Evolutionary conservation across 768 basidiomycete species (phyloP).

Genomic region (Dioszegia crocea): DNA sequence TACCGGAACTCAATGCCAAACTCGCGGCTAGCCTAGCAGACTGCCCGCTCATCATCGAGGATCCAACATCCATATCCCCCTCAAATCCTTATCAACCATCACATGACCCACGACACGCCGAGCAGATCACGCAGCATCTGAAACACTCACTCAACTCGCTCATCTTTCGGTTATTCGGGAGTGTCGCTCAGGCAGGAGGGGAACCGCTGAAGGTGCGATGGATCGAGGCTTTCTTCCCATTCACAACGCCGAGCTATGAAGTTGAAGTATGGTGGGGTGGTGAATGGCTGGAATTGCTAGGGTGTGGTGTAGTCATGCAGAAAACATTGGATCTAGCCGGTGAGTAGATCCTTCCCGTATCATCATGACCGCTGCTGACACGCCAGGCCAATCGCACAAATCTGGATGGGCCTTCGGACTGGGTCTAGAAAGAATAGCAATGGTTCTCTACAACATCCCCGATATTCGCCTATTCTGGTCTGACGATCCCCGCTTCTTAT

Average conservation of each 20-base stretch:
- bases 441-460: slow-evolving; percentile 94
- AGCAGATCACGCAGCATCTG: slow-evolving; percentile 73
- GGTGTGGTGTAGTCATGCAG: slow-evolving; percentile 86
- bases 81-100: slow-evolving; percentile 74
- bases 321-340: slow-evolving; percentile 81
- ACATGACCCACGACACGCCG: slow-evolving; percentile 71
- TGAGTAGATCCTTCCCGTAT: slow-evolving; percentile 52
- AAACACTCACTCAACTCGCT: slow-evolving; percentile 85
- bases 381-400: slow-evolving; percentile 54
- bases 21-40: slow-evolving; percentile 61
- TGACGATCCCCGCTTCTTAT: slow-evolving; percentile 73
- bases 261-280: slow-evolving; percentile 95
- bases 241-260: slow-evolving; percentile 95
- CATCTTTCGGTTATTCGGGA: slow-evolving; percentile 74
- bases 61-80: slow-evolving; percentile 67
- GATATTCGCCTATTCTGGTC: slow-evolving; percentile 99
- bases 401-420: slow-evolving; percentile 95
- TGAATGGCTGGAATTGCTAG: slow-evolving; percentile 94
- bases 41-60: slow-evolving; percentile 80
- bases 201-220: slow-evolving; percentile 84
- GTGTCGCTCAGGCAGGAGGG: slow-evolving; percentile 54
- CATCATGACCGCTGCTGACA: slow-evolving; percentile 57
- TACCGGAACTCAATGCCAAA: slow-evolving; percentile 67
- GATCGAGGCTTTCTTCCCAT: slow-evolving; percentile 98
- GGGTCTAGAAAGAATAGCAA: slow-evolving; percentile 92